phyloP scores from a whole-genome alignment of 2,329 filamentous ascomycete species.

The Fusarium newnesense region DNA sequence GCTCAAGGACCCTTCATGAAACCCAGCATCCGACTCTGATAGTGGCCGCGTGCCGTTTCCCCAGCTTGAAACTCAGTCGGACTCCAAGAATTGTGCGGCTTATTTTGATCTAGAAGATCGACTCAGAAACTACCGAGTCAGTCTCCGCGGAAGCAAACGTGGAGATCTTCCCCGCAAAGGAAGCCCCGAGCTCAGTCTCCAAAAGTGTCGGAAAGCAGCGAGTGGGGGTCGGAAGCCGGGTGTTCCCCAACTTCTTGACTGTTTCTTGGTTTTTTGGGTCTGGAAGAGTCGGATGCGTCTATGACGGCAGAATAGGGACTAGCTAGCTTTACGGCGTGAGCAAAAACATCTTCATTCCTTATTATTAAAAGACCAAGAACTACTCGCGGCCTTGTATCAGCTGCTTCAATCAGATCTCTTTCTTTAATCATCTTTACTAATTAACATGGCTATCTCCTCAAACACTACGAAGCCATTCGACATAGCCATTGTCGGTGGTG shows the following conservation, averaged over 20 bases:
- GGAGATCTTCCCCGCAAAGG: constrained; percentile 17
- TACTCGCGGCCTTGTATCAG: neutral
- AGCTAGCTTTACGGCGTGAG: neutral
- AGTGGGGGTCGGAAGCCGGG: constrained; percentile 22
- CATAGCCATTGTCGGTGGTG: constrained; percentile 62
- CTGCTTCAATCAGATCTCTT: neutral
- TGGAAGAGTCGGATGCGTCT: neutral
- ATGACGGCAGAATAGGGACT: constrained; percentile 7
- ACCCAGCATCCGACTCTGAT: neutral
- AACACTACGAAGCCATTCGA: constrained; percentile 29
- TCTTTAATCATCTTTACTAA: neutral
- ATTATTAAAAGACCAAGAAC: neutral
- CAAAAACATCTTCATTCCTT: neutral
- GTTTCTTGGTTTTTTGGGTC: neutral
- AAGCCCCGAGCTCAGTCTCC: neutral
- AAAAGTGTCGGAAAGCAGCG: neutral
- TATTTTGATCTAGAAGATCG: neutral
- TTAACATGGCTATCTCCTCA: neutral
- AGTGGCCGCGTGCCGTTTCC: neutral
- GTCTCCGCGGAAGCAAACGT: neutral
- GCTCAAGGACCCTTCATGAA: neutral
- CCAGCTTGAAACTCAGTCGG: neutral
- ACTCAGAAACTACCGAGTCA: constrained; percentile 6
- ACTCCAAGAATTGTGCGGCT: neutral
- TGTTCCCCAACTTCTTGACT: neutral